Evolutionary conservation across 768 basidiomycete genomes (phyloP), one percentile per base, ranked within the genome.

Genomic region (Cyclocybe cylindracea): DNA sequence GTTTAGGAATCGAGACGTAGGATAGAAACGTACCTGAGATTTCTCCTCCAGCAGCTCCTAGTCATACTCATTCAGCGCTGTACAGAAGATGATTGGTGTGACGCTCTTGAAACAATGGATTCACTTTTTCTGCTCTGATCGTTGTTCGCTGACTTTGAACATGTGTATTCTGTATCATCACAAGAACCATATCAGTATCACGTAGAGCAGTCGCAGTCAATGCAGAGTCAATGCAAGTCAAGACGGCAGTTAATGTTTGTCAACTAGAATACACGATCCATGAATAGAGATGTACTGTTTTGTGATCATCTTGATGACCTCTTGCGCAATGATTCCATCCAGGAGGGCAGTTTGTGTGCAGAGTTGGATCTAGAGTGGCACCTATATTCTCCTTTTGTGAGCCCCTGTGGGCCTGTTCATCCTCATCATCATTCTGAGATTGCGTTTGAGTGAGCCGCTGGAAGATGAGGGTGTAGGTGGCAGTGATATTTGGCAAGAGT

Each of bases 241-340:
- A 24, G n/a, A n/a, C n/a, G n/a, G n/a, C n/a, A n/a, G n/a, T n/a
- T n/a, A n/a, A n/a, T n/a, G n/a, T n/a, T n/a, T n/a, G n/a, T n/a
- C n/a, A n/a, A n/a, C n/a, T n/a, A n/a, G n/a, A 16, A 92, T 78
- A 60, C 89, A 91, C 57, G 87, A 87, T 10, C 92, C 91, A 55
- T 87, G 83, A 56, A 96, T 80, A 7, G 97, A 94, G 10, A 95
- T 80, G 65, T 99, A 99, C 69, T 99, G 97, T 61, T 84, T 86
- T 50, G 96, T 99, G 61, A 96, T 87, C 71, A 98, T 79, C 79
- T 99, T 98, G 78, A 98, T 98, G 5, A 86, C 85, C 66, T 99
- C 97, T 61, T 99, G 97, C 19, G 95, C 94, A 14, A 98, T 87
- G 34, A 98, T 69, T 2, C 97, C 97, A 1, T 96, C 97, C 0